Base-by-base conservation (phyloP, 2,329 filamentous ascomycete genomes). In the Fusarium sp. region DNA sequence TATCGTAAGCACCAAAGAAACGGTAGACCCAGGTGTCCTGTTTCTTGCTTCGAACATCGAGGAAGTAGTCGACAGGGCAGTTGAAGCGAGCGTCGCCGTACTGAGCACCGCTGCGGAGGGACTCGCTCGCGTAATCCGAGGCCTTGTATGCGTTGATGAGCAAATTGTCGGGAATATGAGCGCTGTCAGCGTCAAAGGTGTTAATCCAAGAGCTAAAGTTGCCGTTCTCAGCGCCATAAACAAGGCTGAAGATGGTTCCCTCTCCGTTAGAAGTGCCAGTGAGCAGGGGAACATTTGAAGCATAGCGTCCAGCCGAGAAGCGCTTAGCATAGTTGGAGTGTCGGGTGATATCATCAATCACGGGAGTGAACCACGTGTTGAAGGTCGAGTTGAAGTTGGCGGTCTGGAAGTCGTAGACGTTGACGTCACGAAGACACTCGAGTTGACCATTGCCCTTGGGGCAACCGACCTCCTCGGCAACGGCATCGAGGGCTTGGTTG, bases 71-170 rank as follows among this genome's bases (percentile, higher is more conserved):
- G 4, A 83, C 79, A 1, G 82, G 75, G 70, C 85, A 87, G 74
- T 85, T 82, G 79, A 87, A 87, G 13, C 84, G 84, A 5, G 84
- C 85, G 20, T 87, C 85, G 32, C 85, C 85, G 39, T 84, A 84
- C 76, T 86, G 84, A 0, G 78, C 77, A 18, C 85, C 85, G 67
- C 84, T 85, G 71, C 83, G 82, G 13, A 82, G 80, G 4, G 84
- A 82, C 20, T 83, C 83, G 52, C 76, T 81, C 20, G 77, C 74
- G 20, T 72, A 86, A 66, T 85, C 82, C 2, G 81, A 75, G 4
- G 76, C 69, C 23, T 62, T 59, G 50, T 77, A 77, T 5, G 76
- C 76, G 3, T 43, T 20, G 2, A 77, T 64, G 11, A 77, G 68
- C 20, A 57, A 48, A 18, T 48, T 32, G 2, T 75, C 72, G 0